Base-by-base conservation (phyloP, 306 rosid species). In the Sicyos edulis region DNA sequence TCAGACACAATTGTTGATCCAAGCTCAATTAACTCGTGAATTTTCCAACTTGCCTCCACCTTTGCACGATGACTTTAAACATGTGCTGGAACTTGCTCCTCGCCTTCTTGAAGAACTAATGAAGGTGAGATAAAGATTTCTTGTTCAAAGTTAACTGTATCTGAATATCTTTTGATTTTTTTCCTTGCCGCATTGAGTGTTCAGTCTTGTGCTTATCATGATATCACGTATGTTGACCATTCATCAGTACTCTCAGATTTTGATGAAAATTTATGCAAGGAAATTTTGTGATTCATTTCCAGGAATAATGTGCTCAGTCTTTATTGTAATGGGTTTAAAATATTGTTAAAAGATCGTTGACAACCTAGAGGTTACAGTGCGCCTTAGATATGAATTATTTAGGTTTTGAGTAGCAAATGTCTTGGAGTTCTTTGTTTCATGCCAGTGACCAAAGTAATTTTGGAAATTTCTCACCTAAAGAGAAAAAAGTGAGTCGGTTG, bases 21-120 rank as follows among this genome's bases (percentile, higher is more conserved):
- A 91, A 82, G 97, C 97, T 73, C 96, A 95, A 65, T 85, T 95
- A 80, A 89, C 95, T 75, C 97, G 92, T 50, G 91, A 91, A 74
- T 75, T 82, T 81, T 81, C 85, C 57, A 75, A 86, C 29, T 71
- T 91, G 81, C 85, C 96, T 70, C 92, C 97, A 71, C 84, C 95
- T 26, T 66, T 95, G 86, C 79, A 88, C 58, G 86, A 86, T 60
- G 96, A 91, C 88, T 88, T 91, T 81, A 91, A 82, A 80, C 85
- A 80, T 74, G 91, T 91, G 74, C 81, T 95, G 79, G 99, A 95
- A 77, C 88, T 91, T 50, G 95, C 96, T 54, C 97, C 99, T 63
- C 95, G 96, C 56, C 95, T 95, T 67, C 97, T 95, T 79, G 99
- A 95, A 86, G 99, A 95, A 82, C 80, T 91, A 81, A 85, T 95